These are phyloP conservation scores for Aureoboletus auriporus DNA, from an alignment of 768 basidiomycete species.

Conservation along the genomic window DNA sequence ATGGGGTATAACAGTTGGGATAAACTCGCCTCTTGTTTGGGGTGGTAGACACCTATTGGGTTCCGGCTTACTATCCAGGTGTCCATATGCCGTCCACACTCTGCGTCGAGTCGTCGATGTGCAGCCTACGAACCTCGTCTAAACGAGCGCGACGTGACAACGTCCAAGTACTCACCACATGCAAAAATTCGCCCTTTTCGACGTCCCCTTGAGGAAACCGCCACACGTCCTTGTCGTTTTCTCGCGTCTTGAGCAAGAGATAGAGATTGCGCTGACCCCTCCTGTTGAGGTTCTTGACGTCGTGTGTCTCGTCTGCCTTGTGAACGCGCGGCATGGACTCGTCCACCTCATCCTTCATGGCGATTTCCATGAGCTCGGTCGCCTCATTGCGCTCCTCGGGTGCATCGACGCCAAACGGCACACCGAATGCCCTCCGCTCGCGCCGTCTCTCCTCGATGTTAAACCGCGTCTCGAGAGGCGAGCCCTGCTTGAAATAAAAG, in stretches of 20 bases:
- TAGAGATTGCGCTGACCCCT: conserved; percentile 84
- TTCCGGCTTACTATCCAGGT: conserved; percentile 90
- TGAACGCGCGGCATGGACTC: conserved; percentile 58
- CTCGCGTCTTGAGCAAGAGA: conserved; percentile 60
- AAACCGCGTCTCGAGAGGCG: conserved; percentile 78
- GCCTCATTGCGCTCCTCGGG: conserved; percentile 39
- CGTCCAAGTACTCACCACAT: conserved; percentile 52
- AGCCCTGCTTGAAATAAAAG: conserved; percentile 93
- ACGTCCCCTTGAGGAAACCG: conserved; percentile 72
- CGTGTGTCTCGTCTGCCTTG: conserved; percentile 54
- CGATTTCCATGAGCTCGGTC: conserved; percentile 55
- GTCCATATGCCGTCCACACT: conserved; percentile 84
- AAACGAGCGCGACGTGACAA: not conserved
- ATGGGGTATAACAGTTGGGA: not conserved
- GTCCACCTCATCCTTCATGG: conserved; percentile 58
- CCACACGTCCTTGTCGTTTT: conserved; percentile 58
- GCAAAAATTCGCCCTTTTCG: conserved; percentile 63
- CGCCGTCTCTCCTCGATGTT: conserved; percentile 68
- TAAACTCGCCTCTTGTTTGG: conserved; percentile 18
- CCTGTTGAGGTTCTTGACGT: conserved; percentile 76
- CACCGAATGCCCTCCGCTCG: conserved; percentile 73
- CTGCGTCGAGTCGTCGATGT: conserved; percentile 58
- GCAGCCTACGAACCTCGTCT: conserved; percentile 53
- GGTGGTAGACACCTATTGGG: conserved; percentile 78
- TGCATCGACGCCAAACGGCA: conserved; percentile 46